Evolutionary conservation across 2,329 filamentous ascomycete genomes (phyloP).

Genomic region (Ustulina deusta): DNA sequence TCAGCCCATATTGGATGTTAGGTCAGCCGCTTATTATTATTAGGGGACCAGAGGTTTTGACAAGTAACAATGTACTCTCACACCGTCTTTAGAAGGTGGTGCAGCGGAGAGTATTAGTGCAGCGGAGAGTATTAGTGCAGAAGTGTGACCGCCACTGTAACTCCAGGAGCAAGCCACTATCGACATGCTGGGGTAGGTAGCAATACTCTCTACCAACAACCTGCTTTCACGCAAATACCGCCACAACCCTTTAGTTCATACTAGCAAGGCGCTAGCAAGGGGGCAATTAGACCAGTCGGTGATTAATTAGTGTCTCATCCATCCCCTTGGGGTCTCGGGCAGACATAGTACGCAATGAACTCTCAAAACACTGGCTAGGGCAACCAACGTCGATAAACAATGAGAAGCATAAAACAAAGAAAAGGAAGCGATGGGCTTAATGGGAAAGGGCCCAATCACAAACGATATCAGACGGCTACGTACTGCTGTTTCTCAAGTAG

Average conservation of each 20-base stretch:
- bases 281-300: not conserved
- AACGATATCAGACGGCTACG: constrained; percentile 31
- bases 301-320: not conserved
- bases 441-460: constrained; percentile 3
- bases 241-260: constrained; percentile 3
- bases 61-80: constrained; percentile 38
- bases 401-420: not conserved
- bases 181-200: not conserved
- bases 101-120: constrained; percentile 43
- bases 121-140: constrained; percentile 43
- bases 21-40: constrained; percentile 20
- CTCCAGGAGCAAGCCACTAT: constrained; percentile 32
- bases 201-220: not conserved
- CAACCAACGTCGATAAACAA: not conserved
- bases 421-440: not conserved
- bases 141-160: constrained; percentile 23
- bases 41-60: not conserved
- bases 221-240: not conserved
- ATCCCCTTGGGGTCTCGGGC: not conserved
- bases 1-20: constrained; percentile 27
- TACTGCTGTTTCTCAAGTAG: constrained; percentile 43
- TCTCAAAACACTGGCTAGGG: not conserved
- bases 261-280: not conserved
- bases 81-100: constrained; percentile 38
- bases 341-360: not conserved